Evolutionary conservation across 2,329 filamentous ascomycete genomes (phyloP).

Genomic region (Aspergillus sergii): DNA sequence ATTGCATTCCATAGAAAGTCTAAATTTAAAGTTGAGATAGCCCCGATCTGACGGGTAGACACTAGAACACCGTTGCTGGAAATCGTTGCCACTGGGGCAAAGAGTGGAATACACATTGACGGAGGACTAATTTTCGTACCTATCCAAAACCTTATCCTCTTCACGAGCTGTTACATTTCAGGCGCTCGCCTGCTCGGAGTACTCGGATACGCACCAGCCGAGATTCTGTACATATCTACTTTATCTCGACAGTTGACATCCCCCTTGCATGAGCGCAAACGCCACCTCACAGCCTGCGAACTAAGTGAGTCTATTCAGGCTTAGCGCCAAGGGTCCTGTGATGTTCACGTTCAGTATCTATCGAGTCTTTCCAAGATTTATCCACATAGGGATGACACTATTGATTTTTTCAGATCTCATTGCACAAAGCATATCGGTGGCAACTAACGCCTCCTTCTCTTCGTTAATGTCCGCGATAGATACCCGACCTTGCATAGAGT

Average conservation of each 20-base stretch:
- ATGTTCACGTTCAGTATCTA: not conserved
- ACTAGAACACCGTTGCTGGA: not conserved
- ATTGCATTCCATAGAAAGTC: not conserved
- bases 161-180: not conserved
- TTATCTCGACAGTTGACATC: not conserved
- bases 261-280: slow-evolving; percentile 1
- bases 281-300: not conserved
- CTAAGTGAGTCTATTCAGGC: not conserved
- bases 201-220: not conserved
- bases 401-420: not conserved
- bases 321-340: not conserved
- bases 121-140: no score
- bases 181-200: not conserved
- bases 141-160: not conserved
- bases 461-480: not conserved
- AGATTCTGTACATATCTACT: not conserved
- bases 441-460: not conserved
- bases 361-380: not conserved
- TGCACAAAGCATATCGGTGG: not conserved
- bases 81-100: not conserved
- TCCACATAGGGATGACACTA: not conserved
- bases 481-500: not conserved
- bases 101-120: not conserved
- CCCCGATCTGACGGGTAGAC: not conserved
- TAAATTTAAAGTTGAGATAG: not conserved